phyloP scores from a whole-genome alignment of 345 rosid genomes.

The Boechera divaricarpa region DNA sequence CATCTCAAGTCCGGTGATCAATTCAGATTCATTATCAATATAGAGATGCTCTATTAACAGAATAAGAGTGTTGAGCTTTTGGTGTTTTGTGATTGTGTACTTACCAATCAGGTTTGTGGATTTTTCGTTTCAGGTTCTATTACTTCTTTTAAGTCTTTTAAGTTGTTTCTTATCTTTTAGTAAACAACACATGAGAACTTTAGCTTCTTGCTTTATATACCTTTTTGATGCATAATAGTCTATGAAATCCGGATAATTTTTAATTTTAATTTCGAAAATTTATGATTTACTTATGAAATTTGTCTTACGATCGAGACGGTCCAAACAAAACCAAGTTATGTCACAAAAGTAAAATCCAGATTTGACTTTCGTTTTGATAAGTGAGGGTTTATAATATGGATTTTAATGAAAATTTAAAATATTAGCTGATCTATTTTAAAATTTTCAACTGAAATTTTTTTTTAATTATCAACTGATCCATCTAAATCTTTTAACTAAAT shows the following conservation, averaged over 20 bases:
- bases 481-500: no score
- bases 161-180: constrained; percentile 23
- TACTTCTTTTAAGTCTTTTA: background rate
- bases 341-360: no score
- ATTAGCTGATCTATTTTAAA: no score
- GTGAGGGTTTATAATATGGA: no score
- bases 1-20: constrained; percentile 74
- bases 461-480: no score
- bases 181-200: constrained; percentile 8
- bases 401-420: no score
- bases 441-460: no score
- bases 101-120: constrained; percentile 19
- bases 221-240: background rate
- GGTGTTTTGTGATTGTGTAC: constrained; percentile 5
- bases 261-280: background rate
- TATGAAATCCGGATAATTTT: background rate
- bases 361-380: no score
- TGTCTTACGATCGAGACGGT: no score
- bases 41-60: background rate
- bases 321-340: no score
- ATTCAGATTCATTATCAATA: constrained; percentile 16
- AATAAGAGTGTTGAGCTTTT: constrained; percentile 9
- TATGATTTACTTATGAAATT: background rate
- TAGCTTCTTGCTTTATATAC: background rate
- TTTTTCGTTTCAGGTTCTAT: constrained; percentile 1